phyloP scores from a whole-genome alignment of 1,284 basidiomycete genomes.

The Leccinum insigne region DNA sequence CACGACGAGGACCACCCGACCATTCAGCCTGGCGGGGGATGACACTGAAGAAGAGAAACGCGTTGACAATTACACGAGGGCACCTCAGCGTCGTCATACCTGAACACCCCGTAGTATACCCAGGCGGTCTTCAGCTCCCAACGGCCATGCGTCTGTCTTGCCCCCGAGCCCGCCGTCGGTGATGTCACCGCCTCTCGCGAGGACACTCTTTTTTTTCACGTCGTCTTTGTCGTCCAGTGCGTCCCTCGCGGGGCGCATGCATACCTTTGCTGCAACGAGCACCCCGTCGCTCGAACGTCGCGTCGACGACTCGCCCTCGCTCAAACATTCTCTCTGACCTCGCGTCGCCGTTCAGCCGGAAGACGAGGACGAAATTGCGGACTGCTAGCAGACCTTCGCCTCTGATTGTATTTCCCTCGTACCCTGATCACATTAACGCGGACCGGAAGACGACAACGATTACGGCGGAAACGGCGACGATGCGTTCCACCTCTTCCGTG shows the following conservation, averaged over 20 bases:
- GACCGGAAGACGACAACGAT: background rate
- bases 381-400: slow-evolving; percentile 4
- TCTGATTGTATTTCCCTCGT: slow-evolving; percentile 27
- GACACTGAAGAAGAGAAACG: background rate
- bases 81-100: slow-evolving; percentile 16
- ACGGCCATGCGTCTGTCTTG: slow-evolving; percentile 24
- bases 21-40: background rate
- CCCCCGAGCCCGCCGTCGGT: slow-evolving; percentile 30
- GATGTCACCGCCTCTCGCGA: slow-evolving; percentile 34
- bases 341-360: slow-evolving; percentile 18
- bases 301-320: background rate
- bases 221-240: slow-evolving; percentile 19
- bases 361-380: slow-evolving; percentile 3
- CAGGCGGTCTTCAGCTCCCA: slow-evolving; percentile 15
- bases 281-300: background rate
- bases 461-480: background rate
- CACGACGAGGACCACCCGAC: background rate
- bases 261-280: background rate
- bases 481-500: background rate
- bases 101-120: slow-evolving; percentile 7
- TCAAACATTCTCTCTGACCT: slow-evolving; percentile 17
- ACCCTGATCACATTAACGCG: slow-evolving; percentile 4
- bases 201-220: slow-evolving; percentile 31
- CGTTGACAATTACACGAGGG: slow-evolving; percentile 20
- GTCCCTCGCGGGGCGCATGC: slow-evolving; percentile 18